phyloP scores from a whole-genome alignment of 2,329 filamentous ascomycete species.

The Claviceps lovelessii region DNA sequence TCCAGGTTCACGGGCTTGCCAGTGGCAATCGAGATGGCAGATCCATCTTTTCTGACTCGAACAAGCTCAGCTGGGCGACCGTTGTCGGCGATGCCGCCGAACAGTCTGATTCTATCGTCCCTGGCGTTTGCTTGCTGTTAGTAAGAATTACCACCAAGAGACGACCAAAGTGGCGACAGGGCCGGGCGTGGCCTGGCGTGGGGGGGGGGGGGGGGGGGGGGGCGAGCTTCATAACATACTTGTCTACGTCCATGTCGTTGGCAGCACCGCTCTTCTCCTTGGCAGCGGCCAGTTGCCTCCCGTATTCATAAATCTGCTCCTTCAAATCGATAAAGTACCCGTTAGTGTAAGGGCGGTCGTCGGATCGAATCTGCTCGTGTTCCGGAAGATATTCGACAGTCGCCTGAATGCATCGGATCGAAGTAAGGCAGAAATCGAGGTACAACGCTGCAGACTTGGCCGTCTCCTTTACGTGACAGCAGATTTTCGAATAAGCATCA shows the following conservation, averaged over 20 bases:
- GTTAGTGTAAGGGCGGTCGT: slow-evolving; percentile 84
- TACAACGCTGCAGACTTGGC: slow-evolving; percentile 57
- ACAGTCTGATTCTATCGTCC: slow-evolving; percentile 58
- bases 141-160: slow-evolving; percentile 5
- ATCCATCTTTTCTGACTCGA: slow-evolving; percentile 65
- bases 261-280: slow-evolving; percentile 51
- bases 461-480: slow-evolving; percentile 57
- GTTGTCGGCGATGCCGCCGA: slow-evolving; percentile 68
- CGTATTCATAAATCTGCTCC: slow-evolving; percentile 85
- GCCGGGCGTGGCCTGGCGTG: slow-evolving; percentile 7
- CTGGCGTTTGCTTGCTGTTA: slow-evolving; percentile 18
- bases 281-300: slow-evolving; percentile 63
- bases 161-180: slow-evolving; percentile 7
- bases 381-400: slow-evolving; percentile 77
- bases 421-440: slow-evolving; percentile 78
- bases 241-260: slow-evolving; percentile 43
- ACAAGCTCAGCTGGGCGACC: slow-evolving; percentile 75
- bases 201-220: slow-evolving; percentile 11
- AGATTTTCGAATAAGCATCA: slow-evolving; percentile 57
- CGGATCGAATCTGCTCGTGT: slow-evolving; percentile 68
- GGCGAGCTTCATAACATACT: slow-evolving; percentile 27
- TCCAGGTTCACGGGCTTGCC: slow-evolving; percentile 47
- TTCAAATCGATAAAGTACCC: slow-evolving; percentile 94
- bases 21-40: slow-evolving; percentile 63
- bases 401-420: slow-evolving; percentile 78